Percentiles rank a stretch among this genome's conserved stretches.
phyloP scores from a whole-genome alignment of 768 basidiomycete species.

The Lanmaoa rubissima region DNA sequence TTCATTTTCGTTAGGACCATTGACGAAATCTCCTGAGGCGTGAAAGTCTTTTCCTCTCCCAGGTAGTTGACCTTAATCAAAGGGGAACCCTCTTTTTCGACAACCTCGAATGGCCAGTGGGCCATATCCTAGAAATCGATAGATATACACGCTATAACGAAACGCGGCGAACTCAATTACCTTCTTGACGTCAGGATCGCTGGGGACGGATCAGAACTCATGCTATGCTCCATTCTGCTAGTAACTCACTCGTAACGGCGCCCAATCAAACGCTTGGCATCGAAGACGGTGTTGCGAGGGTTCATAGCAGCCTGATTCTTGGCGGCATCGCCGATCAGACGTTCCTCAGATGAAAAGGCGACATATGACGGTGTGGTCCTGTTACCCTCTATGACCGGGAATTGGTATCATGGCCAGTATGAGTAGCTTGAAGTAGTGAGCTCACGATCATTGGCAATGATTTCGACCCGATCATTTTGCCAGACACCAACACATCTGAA shows the following conservation, averaged over 20 bases:
- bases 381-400: constrained; percentile 75
- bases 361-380: constrained; percentile 99
- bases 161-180: constrained; percentile 25
- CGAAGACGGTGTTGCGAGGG: constrained; percentile 98
- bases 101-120: constrained; percentile 97
- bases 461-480: constrained; percentile 99
- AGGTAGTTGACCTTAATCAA: constrained; percentile 96
- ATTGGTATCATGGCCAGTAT: neutral
- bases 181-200: constrained; percentile 94
- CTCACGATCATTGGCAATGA: constrained; percentile 96
- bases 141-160: neutral
- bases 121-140: constrained; percentile 68
- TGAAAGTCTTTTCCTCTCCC: constrained; percentile 92
- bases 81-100: constrained; percentile 96
- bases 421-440: constrained; percentile 15
- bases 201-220: constrained; percentile 27
- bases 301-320: constrained; percentile 99
- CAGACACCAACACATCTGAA: constrained; percentile 95
- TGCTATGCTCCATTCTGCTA: neutral
- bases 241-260: constrained; percentile 85
- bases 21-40: constrained; percentile 98
- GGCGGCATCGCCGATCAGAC: constrained; percentile 97
- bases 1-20: constrained; percentile 99
- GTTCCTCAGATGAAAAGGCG: constrained; percentile 94
- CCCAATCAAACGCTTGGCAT: constrained; percentile 98